phyloP scores from a whole-genome alignment of 495 filamentous ascomycete genomes.

The Lophiotrema nucula region DNA sequence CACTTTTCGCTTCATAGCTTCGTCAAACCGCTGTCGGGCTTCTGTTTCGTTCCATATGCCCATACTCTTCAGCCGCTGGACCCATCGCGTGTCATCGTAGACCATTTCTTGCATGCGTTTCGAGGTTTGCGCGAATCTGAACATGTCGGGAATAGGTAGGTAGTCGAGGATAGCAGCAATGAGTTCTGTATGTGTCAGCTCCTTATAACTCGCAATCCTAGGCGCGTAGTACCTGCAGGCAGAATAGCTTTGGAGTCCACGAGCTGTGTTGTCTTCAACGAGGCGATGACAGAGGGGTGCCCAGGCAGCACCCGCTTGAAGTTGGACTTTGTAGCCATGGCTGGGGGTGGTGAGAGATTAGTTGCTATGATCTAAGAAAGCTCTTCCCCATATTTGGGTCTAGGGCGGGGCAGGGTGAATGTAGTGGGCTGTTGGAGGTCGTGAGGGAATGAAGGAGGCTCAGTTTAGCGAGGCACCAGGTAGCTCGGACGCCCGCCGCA shows the following conservation, averaged over 20 bases:
- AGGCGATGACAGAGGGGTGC: constrained; percentile 63
- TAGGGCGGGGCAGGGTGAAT: too few species aligned
- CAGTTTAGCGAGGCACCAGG: too few species aligned
- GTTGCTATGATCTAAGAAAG: not conserved
- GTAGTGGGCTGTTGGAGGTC: too few species aligned
- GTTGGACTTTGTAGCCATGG: constrained; percentile 54
- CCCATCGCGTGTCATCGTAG: constrained; percentile 97
- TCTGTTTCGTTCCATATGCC: constrained; percentile 90
- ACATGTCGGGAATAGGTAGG: constrained; percentile 76
- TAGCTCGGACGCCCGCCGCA: too few species aligned
- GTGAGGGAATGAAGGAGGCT: too few species aligned
- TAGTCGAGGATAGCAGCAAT: constrained; percentile 85
- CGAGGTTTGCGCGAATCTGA: constrained; percentile 84
- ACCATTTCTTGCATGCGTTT: constrained; percentile 95
- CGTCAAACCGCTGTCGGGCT: constrained; percentile 74
- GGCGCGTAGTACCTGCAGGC: constrained; percentile 63
- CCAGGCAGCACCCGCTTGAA: constrained; percentile 60
- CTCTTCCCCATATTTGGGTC: constrained; percentile 8
- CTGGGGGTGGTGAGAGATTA: not conserved
- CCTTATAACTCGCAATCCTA: not conserved
- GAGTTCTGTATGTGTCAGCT: constrained; percentile 63
- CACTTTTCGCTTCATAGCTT: constrained; percentile 64
- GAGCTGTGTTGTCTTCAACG: constrained; percentile 74
- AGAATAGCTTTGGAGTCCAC: constrained; percentile 70
- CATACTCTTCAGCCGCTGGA: constrained; percentile 77